Evolutionary conservation across 1,139 yeast genomes (phyloP), one percentile per base, ranked within the genome.

Genomic region (Hemisphaericaspora subhashii): DNA sequence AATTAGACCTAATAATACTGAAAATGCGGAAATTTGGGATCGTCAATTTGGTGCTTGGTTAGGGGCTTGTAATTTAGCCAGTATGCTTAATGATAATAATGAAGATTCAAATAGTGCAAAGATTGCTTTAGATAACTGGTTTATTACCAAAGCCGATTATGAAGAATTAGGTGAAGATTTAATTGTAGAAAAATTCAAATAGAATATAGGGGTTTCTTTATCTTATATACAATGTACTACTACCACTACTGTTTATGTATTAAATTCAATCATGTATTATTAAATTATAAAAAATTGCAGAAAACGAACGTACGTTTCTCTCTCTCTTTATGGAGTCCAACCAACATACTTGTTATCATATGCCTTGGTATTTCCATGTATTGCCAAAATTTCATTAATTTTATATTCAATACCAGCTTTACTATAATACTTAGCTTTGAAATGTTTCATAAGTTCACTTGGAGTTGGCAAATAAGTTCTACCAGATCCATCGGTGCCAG

Each of bases 401-500:
- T 83, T 83, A 46, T 64, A 69, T 33, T 70, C 74, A 27, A 83
- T 79, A 31, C 95, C 95, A 35, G 75, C 62, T 64, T 84, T 86
- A 47, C 55, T 70, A 65, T 51, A 68, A 54, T 64, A 77, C 42
- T 63, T 59, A 39, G 61, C 62, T 35, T 70, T 64, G 60, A 88
- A 88, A 58, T 81, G 80, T 46, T 74, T 74, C 43, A 80, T 46
- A 6, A 83, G 82, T 53, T 86, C 95, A 35, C 64, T 57, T 37
- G 78, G 79, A 9, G 92, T 81, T 18, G 84, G 84, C 58, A 84
- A 79, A 59, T 75, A 80, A 27, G 81, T 70, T 52, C 86, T 73
- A 50, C 77, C 74, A 12, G 82, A 69, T 23, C 78, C 81, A 52
- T 80, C 86, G 45, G 71, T 72, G 18, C 90, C 90, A 35, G 79